phyloP scores from a whole-genome alignment of 1,284 basidiomycete genomes.

The Trametes polyzona region DNA sequence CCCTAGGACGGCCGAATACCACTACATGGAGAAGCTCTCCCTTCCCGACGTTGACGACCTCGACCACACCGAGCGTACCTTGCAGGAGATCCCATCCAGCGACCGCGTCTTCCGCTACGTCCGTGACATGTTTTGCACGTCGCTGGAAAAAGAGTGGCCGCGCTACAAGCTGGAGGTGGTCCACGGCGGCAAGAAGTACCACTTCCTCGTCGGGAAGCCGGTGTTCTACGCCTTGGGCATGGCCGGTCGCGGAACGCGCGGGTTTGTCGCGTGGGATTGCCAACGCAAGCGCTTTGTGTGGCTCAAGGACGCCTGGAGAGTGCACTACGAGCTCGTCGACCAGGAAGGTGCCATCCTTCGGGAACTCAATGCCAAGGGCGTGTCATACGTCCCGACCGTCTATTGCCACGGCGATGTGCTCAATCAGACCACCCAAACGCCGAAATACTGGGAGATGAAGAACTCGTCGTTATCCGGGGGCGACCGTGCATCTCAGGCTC shows the following conservation, averaged over 20 bases:
- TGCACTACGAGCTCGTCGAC: neutral
- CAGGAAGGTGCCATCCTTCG: constrained; percentile 8
- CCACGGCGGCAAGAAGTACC: neutral
- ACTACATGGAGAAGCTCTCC: constrained; percentile 4
- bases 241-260: constrained; percentile 12
- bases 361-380: constrained; percentile 1
- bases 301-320: constrained; percentile 20
- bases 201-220: constrained; percentile 10
- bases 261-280: too few relatives aligned
- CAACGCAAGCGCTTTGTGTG: constrained; percentile 6
- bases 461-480: too few relatives aligned
- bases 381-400: constrained; percentile 3
- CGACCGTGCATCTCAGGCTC: too few relatives aligned
- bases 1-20: neutral
- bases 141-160: neutral
- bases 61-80: neutral
- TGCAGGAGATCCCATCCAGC: neutral
- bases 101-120: constrained; percentile 5
- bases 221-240: neutral
- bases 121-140: neutral
- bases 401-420: constrained; percentile 17
- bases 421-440: neutral
- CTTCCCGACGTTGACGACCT: neutral
- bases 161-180: constrained; percentile 3
- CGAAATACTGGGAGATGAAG: too few relatives aligned